These are phyloP conservation scores for Phlyctochytrium bullatum DNA, from an alignment of 192 early-diverging fungal genomes.

Conservation along the genomic window DNA sequence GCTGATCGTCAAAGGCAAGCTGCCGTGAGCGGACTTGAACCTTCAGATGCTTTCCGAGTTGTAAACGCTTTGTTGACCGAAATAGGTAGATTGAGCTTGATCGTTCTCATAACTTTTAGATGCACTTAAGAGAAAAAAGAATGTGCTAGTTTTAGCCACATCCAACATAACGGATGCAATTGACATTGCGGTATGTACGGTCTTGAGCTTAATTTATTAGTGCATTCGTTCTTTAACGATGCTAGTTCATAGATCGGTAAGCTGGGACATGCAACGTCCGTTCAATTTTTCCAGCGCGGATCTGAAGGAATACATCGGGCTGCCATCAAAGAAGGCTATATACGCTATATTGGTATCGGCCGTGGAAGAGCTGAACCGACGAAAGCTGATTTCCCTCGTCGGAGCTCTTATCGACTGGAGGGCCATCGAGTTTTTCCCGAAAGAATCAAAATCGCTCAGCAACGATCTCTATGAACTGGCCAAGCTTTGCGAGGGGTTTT, in stretches of 20 bases:
- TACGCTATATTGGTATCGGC: conserved; percentile 55
- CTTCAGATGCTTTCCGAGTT: conserved; percentile 67
- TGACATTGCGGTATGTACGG: conserved; percentile 16
- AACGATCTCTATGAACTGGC: conserved; percentile 35
- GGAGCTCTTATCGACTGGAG: conserved; percentile 43
- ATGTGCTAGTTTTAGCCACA: conserved; percentile 68
- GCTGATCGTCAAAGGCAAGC: conserved; percentile 32
- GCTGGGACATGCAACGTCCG: background rate
- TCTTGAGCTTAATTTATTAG: conserved; percentile 17
- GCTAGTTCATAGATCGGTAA: conserved; percentile 23
- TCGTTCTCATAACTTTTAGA: conserved; percentile 68
- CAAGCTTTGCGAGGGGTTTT: conserved; percentile 30
- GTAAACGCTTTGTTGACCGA: conserved; percentile 71
- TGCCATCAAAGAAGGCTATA: conserved; percentile 50
- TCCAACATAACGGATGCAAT: conserved; percentile 72
- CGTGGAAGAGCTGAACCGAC: conserved; percentile 51
- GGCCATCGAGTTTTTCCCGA: conserved; percentile 30
- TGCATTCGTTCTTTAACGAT: conserved; percentile 14
- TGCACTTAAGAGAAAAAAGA: conserved; percentile 51
- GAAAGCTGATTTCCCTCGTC: conserved; percentile 35
- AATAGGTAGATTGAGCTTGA: conserved; percentile 64
- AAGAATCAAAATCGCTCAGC: conserved; percentile 21
- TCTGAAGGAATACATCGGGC: conserved; percentile 57
- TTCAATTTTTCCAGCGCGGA: conserved; percentile 45
- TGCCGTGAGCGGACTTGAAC: conserved; percentile 62